phyloP scores from a whole-genome alignment of 352 stramenopile species.

The Phytopythium delawarense region DNA sequence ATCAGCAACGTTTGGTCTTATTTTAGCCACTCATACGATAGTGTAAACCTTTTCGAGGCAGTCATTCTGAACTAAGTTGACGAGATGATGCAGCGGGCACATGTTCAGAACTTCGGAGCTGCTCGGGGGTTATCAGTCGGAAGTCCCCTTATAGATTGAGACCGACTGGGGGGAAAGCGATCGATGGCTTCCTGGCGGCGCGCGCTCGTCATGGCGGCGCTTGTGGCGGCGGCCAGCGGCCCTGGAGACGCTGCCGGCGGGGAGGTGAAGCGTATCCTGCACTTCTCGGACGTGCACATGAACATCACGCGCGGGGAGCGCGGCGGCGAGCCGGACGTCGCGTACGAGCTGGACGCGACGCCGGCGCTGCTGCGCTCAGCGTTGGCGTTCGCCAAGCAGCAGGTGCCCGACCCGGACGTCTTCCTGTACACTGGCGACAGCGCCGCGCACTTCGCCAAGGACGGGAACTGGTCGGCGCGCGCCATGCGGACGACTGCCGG shows the following conservation, averaged over 20 bases:
- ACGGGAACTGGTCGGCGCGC: not conserved
- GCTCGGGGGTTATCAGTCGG: not conserved
- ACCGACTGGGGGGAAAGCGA: not conserved
- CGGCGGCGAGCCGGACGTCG: slow-evolving; percentile 20
- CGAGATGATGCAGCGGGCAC: not conserved
- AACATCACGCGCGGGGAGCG: slow-evolving; percentile 27
- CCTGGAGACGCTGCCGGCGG: not conserved
- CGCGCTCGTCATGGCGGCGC: slow-evolving; percentile 3
- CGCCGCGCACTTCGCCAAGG: slow-evolving; percentile 27
- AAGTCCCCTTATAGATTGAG: not conserved
- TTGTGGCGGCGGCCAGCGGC: not conserved
- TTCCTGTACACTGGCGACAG: slow-evolving; percentile 69
- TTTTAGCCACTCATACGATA: slow-evolving; percentile 8
- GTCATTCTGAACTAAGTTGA: not conserved
- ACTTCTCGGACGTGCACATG: slow-evolving; percentile 70
- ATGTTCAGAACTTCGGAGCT: not conserved
- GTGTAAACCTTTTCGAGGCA: not conserved
- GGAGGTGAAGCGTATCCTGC: slow-evolving; percentile 30
- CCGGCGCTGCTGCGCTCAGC: slow-evolving; percentile 29
- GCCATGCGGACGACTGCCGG: not conserved
- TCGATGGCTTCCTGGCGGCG: not conserved
- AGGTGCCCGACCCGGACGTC: slow-evolving; percentile 47
- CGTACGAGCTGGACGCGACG: slow-evolving; percentile 31
- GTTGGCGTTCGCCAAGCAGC: slow-evolving; percentile 36
- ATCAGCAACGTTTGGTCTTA: not conserved